Conservation (phyloP, 805 yeast species). For the Pichia californica region DNA sequence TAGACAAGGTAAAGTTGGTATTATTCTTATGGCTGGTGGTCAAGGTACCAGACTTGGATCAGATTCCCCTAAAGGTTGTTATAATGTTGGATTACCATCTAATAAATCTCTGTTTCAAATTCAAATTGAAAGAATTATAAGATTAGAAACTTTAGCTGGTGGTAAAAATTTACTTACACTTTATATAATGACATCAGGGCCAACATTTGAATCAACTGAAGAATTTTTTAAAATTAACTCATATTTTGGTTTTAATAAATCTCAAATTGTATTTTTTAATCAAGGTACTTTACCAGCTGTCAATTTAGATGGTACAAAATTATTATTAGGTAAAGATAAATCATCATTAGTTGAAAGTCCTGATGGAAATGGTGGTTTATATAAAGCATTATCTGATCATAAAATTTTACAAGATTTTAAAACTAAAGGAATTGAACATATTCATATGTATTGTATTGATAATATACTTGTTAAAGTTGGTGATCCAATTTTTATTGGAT, state of each 20-base stretch:
- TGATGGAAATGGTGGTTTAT: conserved; percentile 97
- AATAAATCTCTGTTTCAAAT: conserved; percentile 80
- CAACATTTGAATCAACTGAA: conserved; percentile 75
- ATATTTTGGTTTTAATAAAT: conserved; percentile 61
- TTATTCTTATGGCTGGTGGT: conserved; percentile 94
- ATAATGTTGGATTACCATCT: conserved; percentile 79
- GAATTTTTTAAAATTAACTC: conserved; percentile 52
- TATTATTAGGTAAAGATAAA: conserved; percentile 51
- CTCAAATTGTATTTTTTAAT: conserved; percentile 73
- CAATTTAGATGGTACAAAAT: conserved; percentile 57
- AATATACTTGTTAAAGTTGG: conserved; percentile 88
- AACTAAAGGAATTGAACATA: conserved; percentile 67
- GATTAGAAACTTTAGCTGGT: conserved; percentile 52
- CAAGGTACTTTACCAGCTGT: conserved; percentile 96
- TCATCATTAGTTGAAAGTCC: conserved; percentile 73
- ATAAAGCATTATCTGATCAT: conserved; percentile 67
- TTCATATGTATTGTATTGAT: conserved; percentile 97
- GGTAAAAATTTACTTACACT: conserved; percentile 47
- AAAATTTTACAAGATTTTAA: conserved; percentile 63
- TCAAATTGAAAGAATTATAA: conserved; percentile 79
- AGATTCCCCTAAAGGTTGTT: conserved; percentile 88
- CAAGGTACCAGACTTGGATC: conserved; percentile 97
- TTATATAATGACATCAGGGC: conserved; percentile 93
- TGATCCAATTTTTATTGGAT: conserved; percentile 87
- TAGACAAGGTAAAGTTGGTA: conserved; percentile 69